Evolutionary conservation across 1,284 basidiomycete genomes (phyloP).

Genomic region (Cryptococcus sp.): DNA sequence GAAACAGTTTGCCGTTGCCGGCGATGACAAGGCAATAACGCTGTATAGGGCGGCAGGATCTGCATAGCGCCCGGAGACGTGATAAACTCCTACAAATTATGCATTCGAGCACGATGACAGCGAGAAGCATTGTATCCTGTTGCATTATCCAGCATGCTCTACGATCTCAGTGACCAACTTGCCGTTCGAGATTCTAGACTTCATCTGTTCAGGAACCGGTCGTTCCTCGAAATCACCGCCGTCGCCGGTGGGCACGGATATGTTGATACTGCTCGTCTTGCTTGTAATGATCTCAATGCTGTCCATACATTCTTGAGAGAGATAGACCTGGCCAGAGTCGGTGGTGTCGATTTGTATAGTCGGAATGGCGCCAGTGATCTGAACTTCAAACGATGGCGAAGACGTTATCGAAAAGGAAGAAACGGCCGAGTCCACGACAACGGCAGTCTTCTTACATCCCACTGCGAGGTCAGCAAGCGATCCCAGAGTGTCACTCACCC

Average conservation of each 20-base stretch:
- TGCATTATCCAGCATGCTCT: constrained; percentile 74
- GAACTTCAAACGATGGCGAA: constrained; percentile 89
- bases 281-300: constrained; percentile 85
- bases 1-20: constrained; percentile 72
- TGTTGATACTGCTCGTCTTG: constrained; percentile 93
- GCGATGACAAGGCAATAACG: constrained; percentile 73
- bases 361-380: constrained; percentile 85
- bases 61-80: constrained; percentile 8
- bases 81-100: not conserved
- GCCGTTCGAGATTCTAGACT: constrained; percentile 77
- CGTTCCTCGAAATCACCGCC: constrained; percentile 91
- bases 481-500: constrained; percentile 58
- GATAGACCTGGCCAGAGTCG: constrained; percentile 92
- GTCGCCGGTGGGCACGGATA: constrained; percentile 77
- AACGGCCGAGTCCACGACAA: constrained; percentile 89
- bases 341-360: constrained; percentile 93
- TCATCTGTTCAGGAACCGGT: constrained; percentile 94
- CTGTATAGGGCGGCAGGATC: constrained; percentile 59
- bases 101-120: not conserved
- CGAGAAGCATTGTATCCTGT: not conserved
- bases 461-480: constrained; percentile 57
- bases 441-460: constrained; percentile 83
- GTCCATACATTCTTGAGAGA: constrained; percentile 76
- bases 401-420: constrained; percentile 84
- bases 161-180: constrained; percentile 84